Conservation (phyloP, 352 stramenopile genomes). For the Aphanomyces stellatus region DNA sequence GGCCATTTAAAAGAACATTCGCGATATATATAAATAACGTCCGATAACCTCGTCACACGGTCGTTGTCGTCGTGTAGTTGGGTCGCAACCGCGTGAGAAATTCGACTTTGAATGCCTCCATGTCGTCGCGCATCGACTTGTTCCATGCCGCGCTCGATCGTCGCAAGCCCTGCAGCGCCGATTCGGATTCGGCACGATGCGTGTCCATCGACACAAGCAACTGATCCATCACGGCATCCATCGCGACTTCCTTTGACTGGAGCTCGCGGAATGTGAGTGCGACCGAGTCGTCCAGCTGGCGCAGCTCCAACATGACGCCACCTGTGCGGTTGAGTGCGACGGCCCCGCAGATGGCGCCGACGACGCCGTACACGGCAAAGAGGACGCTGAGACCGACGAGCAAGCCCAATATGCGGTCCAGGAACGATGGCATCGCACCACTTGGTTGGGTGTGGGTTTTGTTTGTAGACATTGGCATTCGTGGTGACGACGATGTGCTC, state of each 20-base stretch:
- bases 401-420: neutral
- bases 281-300: neutral
- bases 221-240: neutral
- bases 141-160: slow-evolving; percentile 12
- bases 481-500: neutral
- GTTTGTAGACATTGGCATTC: neutral
- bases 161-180: neutral
- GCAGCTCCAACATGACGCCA: neutral
- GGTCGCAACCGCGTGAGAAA: neutral
- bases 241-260: neutral
- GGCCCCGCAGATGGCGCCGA: neutral
- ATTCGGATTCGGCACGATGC: neutral
- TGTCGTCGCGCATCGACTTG: slow-evolving; percentile 18
- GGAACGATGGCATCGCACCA: too few species aligned
- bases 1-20: too few species aligned
- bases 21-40: too few species aligned
- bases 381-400: neutral
- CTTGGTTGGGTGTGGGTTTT: too few species aligned
- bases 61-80: too few species aligned
- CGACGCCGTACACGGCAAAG: neutral
- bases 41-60: too few species aligned
- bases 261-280: neutral
- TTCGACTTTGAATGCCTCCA: slow-evolving; percentile 16
- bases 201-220: neutral
- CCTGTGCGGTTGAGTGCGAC: neutral